Evolutionary conservation across 306 rosid species (phyloP).

Genomic region (Vigna hirtella): DNA sequence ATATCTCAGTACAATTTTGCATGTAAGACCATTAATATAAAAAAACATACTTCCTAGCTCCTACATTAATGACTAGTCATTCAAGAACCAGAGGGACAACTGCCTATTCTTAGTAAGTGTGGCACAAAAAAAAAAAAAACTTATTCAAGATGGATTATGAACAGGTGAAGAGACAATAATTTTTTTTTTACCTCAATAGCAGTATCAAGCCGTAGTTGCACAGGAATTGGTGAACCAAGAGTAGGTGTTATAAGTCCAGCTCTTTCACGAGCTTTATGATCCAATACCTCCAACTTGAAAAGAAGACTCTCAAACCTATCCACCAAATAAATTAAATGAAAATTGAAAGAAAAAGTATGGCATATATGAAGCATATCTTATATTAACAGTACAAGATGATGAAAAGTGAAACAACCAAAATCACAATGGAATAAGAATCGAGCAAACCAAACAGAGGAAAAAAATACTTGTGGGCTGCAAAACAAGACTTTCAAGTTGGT

Average conservation of each 20-base stretch:
- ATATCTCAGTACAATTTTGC: not conserved
- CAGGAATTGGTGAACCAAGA: constrained; percentile 87
- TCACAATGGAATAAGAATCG: constrained; percentile 7
- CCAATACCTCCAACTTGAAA: constrained; percentile 96
- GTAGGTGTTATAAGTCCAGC: constrained; percentile 89
- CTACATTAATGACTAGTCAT: too few relatives aligned
- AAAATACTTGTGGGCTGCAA: not conserved
- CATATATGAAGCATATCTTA: constrained; percentile 22
- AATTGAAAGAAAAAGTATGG: constrained; percentile 31
- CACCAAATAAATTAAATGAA: constrained; percentile 41
- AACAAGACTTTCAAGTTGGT: constrained; percentile 34
- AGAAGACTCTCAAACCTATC: constrained; percentile 83
- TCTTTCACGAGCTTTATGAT: constrained; percentile 97
- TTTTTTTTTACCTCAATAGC: constrained; percentile 75
- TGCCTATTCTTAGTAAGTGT: too few relatives aligned
- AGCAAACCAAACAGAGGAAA: not conserved
- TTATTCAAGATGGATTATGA: constrained; percentile 24
- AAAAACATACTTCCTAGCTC: too few relatives aligned
- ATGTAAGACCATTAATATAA: constrained; percentile 5
- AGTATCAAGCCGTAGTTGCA: constrained; percentile 76
- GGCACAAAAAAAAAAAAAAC: not conserved
- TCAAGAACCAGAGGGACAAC: not conserved
- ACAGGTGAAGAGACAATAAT: constrained; percentile 22
- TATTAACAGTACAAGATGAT: constrained; percentile 15
- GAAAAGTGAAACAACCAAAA: constrained; percentile 31